A percentile compares a stretch with the other conserved stretches of the same genome.
phyloP scores from a whole-genome alignment of 129 eudicot genomes.

The Helianthus annuus region DNA sequence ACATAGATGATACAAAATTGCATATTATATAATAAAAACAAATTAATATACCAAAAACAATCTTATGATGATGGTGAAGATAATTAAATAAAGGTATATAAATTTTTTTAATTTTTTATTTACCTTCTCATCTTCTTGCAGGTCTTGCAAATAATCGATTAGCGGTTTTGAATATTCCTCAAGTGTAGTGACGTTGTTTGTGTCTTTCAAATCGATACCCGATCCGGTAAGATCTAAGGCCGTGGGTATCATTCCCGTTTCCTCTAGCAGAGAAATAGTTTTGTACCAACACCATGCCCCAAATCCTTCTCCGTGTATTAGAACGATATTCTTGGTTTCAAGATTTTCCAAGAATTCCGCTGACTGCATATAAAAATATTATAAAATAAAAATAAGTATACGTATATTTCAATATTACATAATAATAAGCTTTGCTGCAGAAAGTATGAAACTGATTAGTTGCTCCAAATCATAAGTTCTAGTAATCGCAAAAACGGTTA shows the following conservation, averaged over 20 bases:
- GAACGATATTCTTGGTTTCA: slow-evolving; percentile 67
- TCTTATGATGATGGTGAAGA: neutral
- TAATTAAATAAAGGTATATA: neutral
- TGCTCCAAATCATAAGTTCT: too few relatives aligned
- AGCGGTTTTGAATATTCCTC: slow-evolving; percentile 89
- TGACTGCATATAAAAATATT: slow-evolving; percentile 38
- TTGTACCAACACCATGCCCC: slow-evolving; percentile 99
- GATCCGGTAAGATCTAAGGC: slow-evolving; percentile 94
- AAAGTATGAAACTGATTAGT: too few relatives aligned
- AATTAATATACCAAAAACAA: slow-evolving; percentile 5
- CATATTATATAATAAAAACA: neutral
- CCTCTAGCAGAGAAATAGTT: slow-evolving; percentile 83
- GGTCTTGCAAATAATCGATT: slow-evolving; percentile 54
- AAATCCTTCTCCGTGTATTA: slow-evolving; percentile 97
- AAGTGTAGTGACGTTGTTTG: slow-evolving; percentile 66
- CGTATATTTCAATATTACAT: too few relatives aligned
- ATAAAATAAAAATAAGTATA: neutral
- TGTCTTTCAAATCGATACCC: slow-evolving; percentile 76
- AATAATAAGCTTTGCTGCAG: too few relatives aligned
- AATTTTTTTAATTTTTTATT: neutral
- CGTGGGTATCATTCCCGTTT: slow-evolving; percentile 71
- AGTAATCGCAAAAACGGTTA: too few relatives aligned
- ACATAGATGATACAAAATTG: slow-evolving; percentile 6
- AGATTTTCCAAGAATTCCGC: slow-evolving; percentile 76
- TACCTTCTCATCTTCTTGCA: slow-evolving; percentile 84